phyloP scores from a whole-genome alignment of 495 filamentous ascomycete species.

The Penicillium tannophilum region DNA sequence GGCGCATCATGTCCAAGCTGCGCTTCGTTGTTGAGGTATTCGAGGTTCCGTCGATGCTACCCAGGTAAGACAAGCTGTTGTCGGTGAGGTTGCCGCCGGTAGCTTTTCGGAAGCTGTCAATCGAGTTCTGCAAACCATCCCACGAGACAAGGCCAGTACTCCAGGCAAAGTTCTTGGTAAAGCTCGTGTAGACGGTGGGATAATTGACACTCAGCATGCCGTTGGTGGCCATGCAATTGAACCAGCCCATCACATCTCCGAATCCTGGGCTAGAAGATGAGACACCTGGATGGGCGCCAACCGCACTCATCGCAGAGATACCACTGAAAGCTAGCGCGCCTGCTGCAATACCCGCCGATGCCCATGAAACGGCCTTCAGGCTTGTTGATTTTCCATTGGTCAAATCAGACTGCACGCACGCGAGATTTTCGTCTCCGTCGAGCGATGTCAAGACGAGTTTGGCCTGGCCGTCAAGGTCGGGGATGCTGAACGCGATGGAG shows the following conservation, averaged over 20 bases:
- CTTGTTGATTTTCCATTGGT: conserved; percentile 82
- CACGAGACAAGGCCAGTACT: conserved; percentile 84
- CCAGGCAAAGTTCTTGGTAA: conserved; percentile 91
- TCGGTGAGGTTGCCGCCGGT: conserved; percentile 88
- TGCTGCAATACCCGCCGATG: conserved; percentile 84
- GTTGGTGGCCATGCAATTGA: conserved; percentile 91
- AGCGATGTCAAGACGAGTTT: conserved; percentile 71
- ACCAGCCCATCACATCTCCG: conserved; percentile 82
- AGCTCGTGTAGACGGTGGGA: conserved; percentile 82
- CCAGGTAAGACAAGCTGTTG: conserved; percentile 73
- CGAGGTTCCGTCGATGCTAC: conserved; percentile 54
- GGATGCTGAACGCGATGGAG: conserved; percentile 85
- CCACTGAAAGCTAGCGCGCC: conserved; percentile 77
- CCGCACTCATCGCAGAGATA: conserved; percentile 67
- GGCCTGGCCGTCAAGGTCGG: conserved; percentile 86
- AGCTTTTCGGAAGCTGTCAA: conserved; percentile 76
- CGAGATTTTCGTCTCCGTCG: conserved; percentile 62
- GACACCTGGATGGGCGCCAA: conserved; percentile 63
- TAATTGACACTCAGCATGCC: conserved; percentile 93
- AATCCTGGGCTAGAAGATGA: conserved; percentile 80
- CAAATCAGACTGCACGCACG: conserved; percentile 81
- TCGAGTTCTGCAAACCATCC: conserved; percentile 74
- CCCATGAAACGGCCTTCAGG: conserved; percentile 77
- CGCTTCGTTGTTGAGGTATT: conserved; percentile 48
- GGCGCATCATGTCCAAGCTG: conserved; percentile 54